These are phyloP conservation scores for Phytophthora palmivora DNA, from an alignment of 352 stramenopile genomes.

Conservation along the genomic window DNA sequence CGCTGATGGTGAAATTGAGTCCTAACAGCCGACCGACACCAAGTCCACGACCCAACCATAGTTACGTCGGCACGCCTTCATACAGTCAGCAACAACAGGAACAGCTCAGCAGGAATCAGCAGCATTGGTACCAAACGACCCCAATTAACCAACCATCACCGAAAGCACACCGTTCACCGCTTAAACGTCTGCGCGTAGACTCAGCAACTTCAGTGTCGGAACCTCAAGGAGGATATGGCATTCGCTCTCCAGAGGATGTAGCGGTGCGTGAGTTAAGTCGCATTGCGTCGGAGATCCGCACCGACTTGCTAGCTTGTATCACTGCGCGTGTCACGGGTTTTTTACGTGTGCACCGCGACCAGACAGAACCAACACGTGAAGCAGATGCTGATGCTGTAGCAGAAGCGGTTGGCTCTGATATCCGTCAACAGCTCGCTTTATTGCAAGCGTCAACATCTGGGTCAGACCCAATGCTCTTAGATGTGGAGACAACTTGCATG, in stretches of 20 bases:
- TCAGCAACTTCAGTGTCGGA: conserved; percentile 21
- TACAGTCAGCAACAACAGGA: conserved; percentile 36
- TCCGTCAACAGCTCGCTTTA: conserved; percentile 63
- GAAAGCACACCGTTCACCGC: conserved; percentile 24
- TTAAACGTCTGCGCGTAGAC: conserved; percentile 39
- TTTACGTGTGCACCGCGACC: conserved; percentile 58
- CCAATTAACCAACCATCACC: conserved; percentile 31
- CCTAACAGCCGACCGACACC: conserved; percentile 33
- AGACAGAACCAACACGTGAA: conserved; percentile 30
- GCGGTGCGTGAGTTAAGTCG: conserved; percentile 72
- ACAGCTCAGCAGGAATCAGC: conserved; percentile 30
- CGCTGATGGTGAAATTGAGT: conserved; percentile 40
- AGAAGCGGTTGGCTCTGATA: conserved; percentile 64
- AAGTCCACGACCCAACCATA: conserved; percentile 32
- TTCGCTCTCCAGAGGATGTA: conserved; percentile 48
- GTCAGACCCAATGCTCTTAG: conserved; percentile 40
- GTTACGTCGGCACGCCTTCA: conserved; percentile 35
- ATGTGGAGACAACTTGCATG: conserved; percentile 78
- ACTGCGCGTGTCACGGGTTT: conserved; percentile 72
- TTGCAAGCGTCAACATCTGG: conserved; percentile 42
- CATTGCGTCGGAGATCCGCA: conserved; percentile 64
- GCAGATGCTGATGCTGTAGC: conserved; percentile 51
- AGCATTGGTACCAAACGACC: conserved; percentile 32
- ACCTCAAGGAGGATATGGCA: conserved; percentile 4
- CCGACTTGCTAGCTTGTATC: conserved; percentile 71